Percentiles rank a stretch among this genome's conserved stretches.
Evolutionary conservation across 2,329 filamentous ascomycete species (phyloP).

Genomic region (Aureobasidium sp.): DNA sequence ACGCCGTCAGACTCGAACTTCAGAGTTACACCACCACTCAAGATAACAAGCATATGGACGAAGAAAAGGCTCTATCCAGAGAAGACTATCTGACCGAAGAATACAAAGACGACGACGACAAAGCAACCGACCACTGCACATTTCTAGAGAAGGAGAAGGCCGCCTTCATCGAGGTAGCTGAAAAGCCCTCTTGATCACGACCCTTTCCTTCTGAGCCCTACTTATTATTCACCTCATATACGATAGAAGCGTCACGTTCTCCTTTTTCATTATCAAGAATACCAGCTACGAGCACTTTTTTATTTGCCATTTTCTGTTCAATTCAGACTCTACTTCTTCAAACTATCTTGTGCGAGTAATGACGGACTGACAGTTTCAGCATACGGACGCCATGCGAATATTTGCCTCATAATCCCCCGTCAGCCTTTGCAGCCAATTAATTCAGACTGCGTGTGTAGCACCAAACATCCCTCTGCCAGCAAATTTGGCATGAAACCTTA

Average conservation of each 20-base stretch:
- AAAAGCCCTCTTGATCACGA: conserved; percentile 6
- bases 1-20: conserved; percentile 17
- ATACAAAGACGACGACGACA: conserved; percentile 6
- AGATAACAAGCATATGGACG: background rate
- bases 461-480: conserved; percentile 17
- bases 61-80: conserved; percentile 15
- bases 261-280: background rate
- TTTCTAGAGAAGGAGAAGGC: background rate
- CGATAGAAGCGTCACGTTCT: conserved; percentile 7
- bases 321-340: background rate
- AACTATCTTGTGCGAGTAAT: no score
- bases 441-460: conserved; percentile 17
- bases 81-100: conserved; percentile 12
- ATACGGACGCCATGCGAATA: no score
- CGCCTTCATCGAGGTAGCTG: background rate
- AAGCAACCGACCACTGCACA: background rate
- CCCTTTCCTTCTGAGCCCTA: background rate
- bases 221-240: background rate
- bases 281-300: background rate
- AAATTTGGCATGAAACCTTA: conserved; percentile 10
- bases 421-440: background rate
- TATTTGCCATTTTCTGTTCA: background rate
- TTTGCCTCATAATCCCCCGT: background rate
- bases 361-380: no score
- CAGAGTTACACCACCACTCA: background rate